A percentile compares a stretch with the other conserved stretches of the same genome.
phyloP scores from a whole-genome alignment of 306 rosid genomes.

The Hippophae tibetana region DNA sequence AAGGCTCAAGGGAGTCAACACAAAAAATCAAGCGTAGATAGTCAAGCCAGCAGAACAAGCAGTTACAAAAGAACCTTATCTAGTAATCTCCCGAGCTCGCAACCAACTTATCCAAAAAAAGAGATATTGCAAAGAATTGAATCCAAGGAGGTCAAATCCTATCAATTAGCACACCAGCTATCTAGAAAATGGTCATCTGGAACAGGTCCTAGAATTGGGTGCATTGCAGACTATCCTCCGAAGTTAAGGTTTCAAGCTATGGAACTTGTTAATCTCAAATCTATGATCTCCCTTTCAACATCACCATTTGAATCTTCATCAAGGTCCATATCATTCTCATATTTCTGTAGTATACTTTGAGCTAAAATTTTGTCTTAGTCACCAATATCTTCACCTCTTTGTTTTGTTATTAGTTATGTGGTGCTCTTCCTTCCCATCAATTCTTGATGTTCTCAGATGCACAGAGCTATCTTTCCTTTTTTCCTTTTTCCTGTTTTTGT shows the following conservation, averaged over 20 bases:
- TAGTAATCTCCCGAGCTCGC: slow-evolving; percentile 3
- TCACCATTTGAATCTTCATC: slow-evolving; percentile 1
- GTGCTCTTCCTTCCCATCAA: too few species aligned
- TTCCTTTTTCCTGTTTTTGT: too few species aligned
- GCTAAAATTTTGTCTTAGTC: not conserved
- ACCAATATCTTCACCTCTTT: too few species aligned
- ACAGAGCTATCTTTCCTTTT: too few species aligned
- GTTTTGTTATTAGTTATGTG: too few species aligned
- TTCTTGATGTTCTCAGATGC: too few species aligned
- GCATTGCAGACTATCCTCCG: slow-evolving; percentile 18
- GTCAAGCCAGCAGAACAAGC: not conserved
- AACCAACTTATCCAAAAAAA: not conserved
- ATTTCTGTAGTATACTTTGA: slow-evolving; percentile 19
- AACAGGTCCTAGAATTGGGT: slow-evolving; percentile 22
- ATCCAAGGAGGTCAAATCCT: slow-evolving; percentile 17
- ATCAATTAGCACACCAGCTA: slow-evolving; percentile 10
- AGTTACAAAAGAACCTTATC: slow-evolving; percentile 10
- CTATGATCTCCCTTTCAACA: not conserved
- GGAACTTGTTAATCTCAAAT: slow-evolving; percentile 11
- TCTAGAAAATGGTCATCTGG: slow-evolving; percentile 17
- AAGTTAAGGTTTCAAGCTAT: slow-evolving; percentile 19
- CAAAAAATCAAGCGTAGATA: slow-evolving; percentile 1
- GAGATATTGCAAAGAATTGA: slow-evolving; percentile 21
- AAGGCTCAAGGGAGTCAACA: not conserved
- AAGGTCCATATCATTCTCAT: not conserved